Percentiles rank a stretch among this genome's conserved stretches.
These are phyloP conservation scores for Phytophthora pini DNA, from an alignment of 352 stramenopile species.

Conservation along the genomic window DNA sequence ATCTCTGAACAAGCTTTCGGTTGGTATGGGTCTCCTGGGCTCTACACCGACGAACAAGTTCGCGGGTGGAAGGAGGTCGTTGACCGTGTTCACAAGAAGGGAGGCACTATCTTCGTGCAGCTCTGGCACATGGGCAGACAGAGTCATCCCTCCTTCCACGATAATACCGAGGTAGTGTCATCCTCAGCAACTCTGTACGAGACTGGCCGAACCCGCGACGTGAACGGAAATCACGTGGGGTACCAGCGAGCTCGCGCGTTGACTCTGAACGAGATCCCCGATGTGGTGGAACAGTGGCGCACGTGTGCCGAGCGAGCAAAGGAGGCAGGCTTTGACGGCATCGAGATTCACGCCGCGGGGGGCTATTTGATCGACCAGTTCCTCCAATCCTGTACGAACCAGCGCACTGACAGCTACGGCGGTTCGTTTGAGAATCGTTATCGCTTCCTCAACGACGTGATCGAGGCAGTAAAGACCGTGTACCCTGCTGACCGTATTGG, in stretches of 20 bases:
- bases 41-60: conserved; percentile 51
- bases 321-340: conserved; percentile 64
- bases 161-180: conserved; percentile 54
- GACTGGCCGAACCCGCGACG: conserved; percentile 33
- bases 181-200: conserved; percentile 33
- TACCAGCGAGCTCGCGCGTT: conserved; percentile 28
- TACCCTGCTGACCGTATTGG: conserved; percentile 31
- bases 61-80: conserved; percentile 52
- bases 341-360: conserved; percentile 73
- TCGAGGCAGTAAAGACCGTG: conserved; percentile 51
- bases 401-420: conserved; percentile 79
- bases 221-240: conserved; percentile 18
- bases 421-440: conserved; percentile 80
- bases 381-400: conserved; percentile 56
- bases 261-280: conserved; percentile 34
- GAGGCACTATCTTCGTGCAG: conserved; percentile 79
- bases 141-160: conserved; percentile 62
- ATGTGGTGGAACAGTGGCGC: conserved; percentile 75
- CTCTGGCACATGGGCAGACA: conserved; percentile 84
- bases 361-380: conserved; percentile 89
- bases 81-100: conserved; percentile 76
- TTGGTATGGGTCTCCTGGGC: conserved; percentile 44
- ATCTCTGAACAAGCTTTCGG: conserved; percentile 39
- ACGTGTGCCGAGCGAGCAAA: conserved; percentile 60
- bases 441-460: conserved; percentile 62